Evolutionary conservation across 2,329 filamentous ascomycete species (phyloP).

Genomic region (Xenosphaeropsis pyriputrescens): DNA sequence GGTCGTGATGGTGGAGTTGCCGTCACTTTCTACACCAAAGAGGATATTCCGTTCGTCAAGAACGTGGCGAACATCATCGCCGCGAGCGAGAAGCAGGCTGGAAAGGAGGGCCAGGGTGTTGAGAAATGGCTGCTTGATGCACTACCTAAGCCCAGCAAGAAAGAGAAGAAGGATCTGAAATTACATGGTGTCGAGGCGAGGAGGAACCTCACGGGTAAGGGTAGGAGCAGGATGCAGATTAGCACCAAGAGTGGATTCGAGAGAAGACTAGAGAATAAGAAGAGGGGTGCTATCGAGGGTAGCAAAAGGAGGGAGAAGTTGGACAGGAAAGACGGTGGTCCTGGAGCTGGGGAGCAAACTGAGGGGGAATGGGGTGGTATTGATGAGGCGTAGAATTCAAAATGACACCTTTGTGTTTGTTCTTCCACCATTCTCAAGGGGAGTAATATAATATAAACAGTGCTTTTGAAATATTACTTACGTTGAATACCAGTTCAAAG

Average conservation of each 20-base stretch:
- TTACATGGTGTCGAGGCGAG: constrained; percentile 67
- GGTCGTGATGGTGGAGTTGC: constrained; percentile 79
- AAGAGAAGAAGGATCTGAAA: constrained; percentile 71
- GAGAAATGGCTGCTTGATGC: constrained; percentile 82
- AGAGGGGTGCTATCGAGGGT: constrained; percentile 43
- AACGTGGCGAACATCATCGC: constrained; percentile 88
- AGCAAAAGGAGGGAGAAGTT: constrained; percentile 39
- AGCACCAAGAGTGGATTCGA: constrained; percentile 73
- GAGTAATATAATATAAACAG: no score
- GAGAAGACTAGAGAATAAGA: constrained; percentile 52
- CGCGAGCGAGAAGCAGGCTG: constrained; percentile 59
- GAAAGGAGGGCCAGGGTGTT: constrained; percentile 38
- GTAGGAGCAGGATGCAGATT: constrained; percentile 38
- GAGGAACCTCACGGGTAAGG: constrained; percentile 21
- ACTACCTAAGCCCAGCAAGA: constrained; percentile 71
- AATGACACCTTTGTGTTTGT: no score
- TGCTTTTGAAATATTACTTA: no score
- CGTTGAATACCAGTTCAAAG: no score
- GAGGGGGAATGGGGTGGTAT: constrained; percentile 31
- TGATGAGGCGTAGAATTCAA: constrained; percentile 19
- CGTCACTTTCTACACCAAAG: constrained; percentile 89
- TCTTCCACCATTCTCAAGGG: no score
- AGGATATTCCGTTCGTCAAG: constrained; percentile 82
- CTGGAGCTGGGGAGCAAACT: constrained; percentile 6
- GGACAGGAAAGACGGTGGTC: constrained; percentile 11